Conservation (phyloP, 352 stramenopile species). For the Pythium dissotocum region DNA sequence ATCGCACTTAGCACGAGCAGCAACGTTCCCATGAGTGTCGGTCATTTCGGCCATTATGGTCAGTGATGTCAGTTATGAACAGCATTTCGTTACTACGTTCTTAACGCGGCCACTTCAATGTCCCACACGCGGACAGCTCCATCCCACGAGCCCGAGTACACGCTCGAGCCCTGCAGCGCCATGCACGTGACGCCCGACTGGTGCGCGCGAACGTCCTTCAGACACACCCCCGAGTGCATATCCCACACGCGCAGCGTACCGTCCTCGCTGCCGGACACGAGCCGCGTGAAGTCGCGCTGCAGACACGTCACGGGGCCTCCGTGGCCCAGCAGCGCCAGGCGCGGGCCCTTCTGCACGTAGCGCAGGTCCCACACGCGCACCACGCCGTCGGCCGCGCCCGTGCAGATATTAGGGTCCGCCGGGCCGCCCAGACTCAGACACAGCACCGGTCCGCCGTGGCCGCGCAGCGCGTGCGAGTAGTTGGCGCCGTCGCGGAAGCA, state of each 20-base stretch:
- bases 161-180: conserved; percentile 55
- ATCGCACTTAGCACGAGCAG: not conserved
- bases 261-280: conserved; percentile 80
- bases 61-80: conserved; percentile 10
- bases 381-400: conserved; percentile 64
- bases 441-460: conserved; percentile 66
- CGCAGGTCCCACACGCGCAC: conserved; percentile 84
- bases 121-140: conserved; percentile 70
- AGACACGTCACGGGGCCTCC: conserved; percentile 57
- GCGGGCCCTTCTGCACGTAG: conserved; percentile 67
- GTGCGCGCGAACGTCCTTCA: conserved; percentile 59
- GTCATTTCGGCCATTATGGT: not conserved
- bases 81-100: not conserved
- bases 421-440: conserved; percentile 73
- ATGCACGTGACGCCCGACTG: conserved; percentile 66
- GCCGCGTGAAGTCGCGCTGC: conserved; percentile 77
- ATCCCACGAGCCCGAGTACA: conserved; percentile 80
- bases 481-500: conserved; percentile 52
- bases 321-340: conserved; percentile 58
- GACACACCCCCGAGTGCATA: conserved; percentile 74
- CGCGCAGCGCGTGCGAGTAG: conserved; percentile 56
- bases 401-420: conserved; percentile 78
- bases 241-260: conserved; percentile 74
- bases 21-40: conserved; percentile 12
- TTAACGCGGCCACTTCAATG: conserved; percentile 36